phyloP scores from a whole-genome alignment of 2,329 filamentous ascomycete species.

The Dactylonectria estremocensis region DNA sequence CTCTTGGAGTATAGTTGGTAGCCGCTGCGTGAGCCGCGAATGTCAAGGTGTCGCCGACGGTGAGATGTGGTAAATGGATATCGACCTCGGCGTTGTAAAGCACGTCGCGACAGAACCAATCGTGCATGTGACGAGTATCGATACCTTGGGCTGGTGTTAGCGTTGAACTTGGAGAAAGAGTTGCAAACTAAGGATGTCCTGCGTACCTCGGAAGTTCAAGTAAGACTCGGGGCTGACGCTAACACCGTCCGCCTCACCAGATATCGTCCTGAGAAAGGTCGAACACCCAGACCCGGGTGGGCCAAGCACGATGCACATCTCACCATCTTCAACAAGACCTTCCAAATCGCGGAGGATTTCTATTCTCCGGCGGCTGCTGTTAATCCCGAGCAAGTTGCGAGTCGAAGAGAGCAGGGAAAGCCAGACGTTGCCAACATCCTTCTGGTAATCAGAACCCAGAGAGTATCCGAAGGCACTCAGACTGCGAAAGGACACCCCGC shows the following conservation, averaged over 20 bases:
- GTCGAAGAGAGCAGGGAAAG: not conserved
- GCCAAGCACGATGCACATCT: conserved; percentile 55
- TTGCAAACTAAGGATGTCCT: no score
- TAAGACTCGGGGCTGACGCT: conserved; percentile 29
- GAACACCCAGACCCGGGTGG: conserved; percentile 68
- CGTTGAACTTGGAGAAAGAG: not conserved
- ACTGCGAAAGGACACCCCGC: conserved; percentile 36
- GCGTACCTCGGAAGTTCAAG: conserved; percentile 65
- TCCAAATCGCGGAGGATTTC: conserved; percentile 27
- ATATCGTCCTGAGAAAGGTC: conserved; percentile 68
- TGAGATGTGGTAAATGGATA: conserved; percentile 74
- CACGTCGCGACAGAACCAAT: conserved; percentile 65
- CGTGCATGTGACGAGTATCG: conserved; percentile 52
- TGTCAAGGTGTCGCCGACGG: conserved; percentile 73
- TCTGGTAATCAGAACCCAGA: conserved; percentile 31
- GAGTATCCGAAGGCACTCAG: conserved; percentile 39
- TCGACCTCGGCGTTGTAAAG: conserved; percentile 76
- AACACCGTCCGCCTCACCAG: conserved; percentile 62
- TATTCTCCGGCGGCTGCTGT: not conserved
- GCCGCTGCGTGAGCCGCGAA: conserved; percentile 75
- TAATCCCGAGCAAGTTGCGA: not conserved
- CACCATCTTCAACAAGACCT: conserved; percentile 37
- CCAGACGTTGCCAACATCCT: conserved; percentile 29
- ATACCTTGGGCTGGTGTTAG: conserved; percentile 31
- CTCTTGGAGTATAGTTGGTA: conserved; percentile 57